Conservation (phyloP, 495 filamentous ascomycete genomes). For the Xylaria venustula region DNA sequence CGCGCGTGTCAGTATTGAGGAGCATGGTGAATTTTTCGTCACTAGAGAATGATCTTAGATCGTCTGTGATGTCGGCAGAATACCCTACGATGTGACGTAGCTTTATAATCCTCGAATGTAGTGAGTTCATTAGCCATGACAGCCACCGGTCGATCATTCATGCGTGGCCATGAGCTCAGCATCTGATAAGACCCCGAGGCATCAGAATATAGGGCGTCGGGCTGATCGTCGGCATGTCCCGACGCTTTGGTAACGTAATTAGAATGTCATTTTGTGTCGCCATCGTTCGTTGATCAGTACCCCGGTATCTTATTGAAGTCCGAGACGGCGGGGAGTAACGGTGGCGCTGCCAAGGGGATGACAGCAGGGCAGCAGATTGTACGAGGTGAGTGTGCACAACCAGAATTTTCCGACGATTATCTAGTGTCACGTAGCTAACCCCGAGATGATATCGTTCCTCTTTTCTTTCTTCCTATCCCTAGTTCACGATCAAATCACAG, state of each 20-base stretch:
- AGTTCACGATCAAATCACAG: background rate
- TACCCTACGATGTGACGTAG: slow-evolving; percentile 4
- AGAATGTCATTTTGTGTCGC: background rate
- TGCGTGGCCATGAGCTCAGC: no score
- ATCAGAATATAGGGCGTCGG: background rate
- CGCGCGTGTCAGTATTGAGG: background rate
- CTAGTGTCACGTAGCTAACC: background rate
- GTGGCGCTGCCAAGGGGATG: background rate
- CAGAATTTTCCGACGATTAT: background rate
- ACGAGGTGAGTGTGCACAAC: background rate
- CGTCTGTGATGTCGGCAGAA: no score
- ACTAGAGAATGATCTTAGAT: no score
- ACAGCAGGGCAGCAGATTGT: background rate
- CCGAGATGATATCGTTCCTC: background rate
- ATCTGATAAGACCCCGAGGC: no score
- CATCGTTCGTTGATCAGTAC: background rate
- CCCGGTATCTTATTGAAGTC: background rate
- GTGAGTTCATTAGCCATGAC: no score
- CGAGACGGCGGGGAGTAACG: background rate
- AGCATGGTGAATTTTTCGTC: background rate
- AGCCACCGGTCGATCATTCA: background rate
- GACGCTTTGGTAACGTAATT: background rate
- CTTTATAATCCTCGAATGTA: no score
- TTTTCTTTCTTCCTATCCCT: background rate
- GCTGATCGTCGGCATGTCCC: background rate